phyloP scores from a whole-genome alignment of 257 asterid species.

The Gynochthodes officinalis region DNA sequence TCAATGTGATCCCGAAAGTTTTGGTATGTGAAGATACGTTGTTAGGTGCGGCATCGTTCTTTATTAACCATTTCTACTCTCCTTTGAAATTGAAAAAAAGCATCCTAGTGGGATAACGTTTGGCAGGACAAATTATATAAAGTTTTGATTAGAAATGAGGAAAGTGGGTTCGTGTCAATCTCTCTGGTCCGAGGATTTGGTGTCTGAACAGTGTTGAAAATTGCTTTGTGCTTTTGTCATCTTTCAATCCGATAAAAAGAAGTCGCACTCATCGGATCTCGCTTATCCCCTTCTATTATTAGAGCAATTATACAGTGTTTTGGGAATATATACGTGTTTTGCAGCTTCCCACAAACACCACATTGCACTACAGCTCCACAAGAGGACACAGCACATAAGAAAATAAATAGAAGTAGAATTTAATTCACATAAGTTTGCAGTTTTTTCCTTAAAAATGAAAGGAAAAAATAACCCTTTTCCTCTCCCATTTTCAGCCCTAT shows the following conservation, averaged over 20 bases:
- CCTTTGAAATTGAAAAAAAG: too few relatives aligned
- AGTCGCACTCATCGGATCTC: background rate
- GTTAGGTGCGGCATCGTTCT: too few relatives aligned
- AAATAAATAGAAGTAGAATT: background rate
- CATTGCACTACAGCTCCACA: background rate
- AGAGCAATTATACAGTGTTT: too few relatives aligned
- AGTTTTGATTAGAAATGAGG: background rate
- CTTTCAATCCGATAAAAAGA: conserved; percentile 4
- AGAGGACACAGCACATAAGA: background rate
- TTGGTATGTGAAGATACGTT: too few relatives aligned
- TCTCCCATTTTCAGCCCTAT: too few relatives aligned
- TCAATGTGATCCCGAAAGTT: too few relatives aligned
- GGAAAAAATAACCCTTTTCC: too few relatives aligned
- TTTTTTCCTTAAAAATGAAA: too few relatives aligned
- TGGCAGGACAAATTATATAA: background rate
- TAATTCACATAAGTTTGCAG: background rate
- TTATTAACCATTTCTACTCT: too few relatives aligned
- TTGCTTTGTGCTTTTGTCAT: background rate
- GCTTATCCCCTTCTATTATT: background rate
- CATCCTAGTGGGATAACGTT: background rate
- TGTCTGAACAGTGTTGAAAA: background rate
- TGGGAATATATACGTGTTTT: background rate
- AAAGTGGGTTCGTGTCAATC: conserved; percentile 14
- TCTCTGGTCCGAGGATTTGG: conserved; percentile 9
- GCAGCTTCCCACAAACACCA: background rate